phyloP scores from a whole-genome alignment of 75 land plant genomes.

The Selaginella moellendorffii region DNA sequence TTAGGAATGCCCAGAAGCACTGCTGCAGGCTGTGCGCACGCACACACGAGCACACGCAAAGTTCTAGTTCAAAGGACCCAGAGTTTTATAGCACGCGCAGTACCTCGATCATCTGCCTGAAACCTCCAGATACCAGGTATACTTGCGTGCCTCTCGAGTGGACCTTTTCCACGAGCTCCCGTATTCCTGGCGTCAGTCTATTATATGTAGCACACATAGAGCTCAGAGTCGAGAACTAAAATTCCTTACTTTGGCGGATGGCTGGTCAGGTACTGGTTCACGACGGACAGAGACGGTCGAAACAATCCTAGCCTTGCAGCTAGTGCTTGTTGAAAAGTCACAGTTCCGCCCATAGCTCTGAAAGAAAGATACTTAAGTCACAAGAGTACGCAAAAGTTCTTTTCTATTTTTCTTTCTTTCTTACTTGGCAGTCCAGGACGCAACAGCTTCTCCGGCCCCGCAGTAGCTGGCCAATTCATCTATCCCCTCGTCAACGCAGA shows the following conservation, averaged over 20 bases:
- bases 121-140: constrained; percentile 90
- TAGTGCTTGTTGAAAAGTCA: constrained; percentile 78
- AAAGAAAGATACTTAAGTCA: constrained; percentile 8
- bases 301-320: constrained; percentile 80
- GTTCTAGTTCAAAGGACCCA: background rate
- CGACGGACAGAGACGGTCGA: constrained; percentile 48
- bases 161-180: constrained; percentile 51
- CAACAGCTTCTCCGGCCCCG: constrained; percentile 97
- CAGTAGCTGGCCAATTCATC: constrained; percentile 96
- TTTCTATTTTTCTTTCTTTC: background rate
- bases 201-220: too few relatives aligned
- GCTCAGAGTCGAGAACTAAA: background rate
- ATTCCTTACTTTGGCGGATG: constrained; percentile 50
- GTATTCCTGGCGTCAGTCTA: constrained; percentile 83
- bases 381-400: background rate
- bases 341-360: constrained; percentile 90
- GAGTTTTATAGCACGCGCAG: background rate
- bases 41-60: background rate
- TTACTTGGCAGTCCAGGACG: constrained; percentile 89
- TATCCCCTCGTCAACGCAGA: constrained; percentile 91
- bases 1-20: constrained; percentile 51
- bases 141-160: constrained; percentile 43
- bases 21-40: constrained; percentile 64
- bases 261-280: constrained; percentile 50
- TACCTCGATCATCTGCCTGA: constrained; percentile 95